A percentile compares a stretch with the other conserved stretches of the same genome.
Evolutionary conservation across 2,329 filamentous ascomycete genomes (phyloP).

Genomic region (Sarocladium oryzae): DNA sequence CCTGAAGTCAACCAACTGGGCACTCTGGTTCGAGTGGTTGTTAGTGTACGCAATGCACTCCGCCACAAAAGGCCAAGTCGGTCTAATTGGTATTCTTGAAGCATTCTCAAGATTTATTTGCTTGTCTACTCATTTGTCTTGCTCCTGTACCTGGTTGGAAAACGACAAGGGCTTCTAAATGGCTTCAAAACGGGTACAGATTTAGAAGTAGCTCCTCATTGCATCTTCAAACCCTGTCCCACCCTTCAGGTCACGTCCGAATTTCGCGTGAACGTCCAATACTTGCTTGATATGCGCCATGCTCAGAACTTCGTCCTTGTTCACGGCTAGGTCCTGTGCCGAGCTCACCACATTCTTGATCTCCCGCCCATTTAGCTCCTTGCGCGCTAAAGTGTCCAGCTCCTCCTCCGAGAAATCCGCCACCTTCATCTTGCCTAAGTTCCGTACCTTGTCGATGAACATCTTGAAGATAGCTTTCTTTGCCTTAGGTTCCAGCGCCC

Average conservation of each 20-base stretch:
- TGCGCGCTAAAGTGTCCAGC: slow-evolving; percentile 57
- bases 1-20: not conserved
- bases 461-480: slow-evolving; percentile 77
- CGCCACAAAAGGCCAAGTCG: not conserved
- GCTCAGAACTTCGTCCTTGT: slow-evolving; percentile 62
- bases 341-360: slow-evolving; percentile 87
- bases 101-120: too few species aligned
- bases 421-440: slow-evolving; percentile 54
- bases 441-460: slow-evolving; percentile 68
- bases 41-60: not conserved
- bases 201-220: slow-evolving; percentile 70
- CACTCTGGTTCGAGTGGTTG: not conserved
- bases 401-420: slow-evolving; percentile 62
- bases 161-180: too few species aligned
- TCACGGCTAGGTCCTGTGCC: slow-evolving; percentile 74
- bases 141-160: too few species aligned
- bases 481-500: slow-evolving; percentile 63
- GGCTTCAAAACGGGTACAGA: too few species aligned
- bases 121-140: too few species aligned
- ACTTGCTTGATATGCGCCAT: slow-evolving; percentile 79
- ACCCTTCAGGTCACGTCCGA: slow-evolving; percentile 77
- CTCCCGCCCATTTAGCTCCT: slow-evolving; percentile 57
- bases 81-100: too few species aligned
- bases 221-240: slow-evolving; percentile 75
- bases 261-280: slow-evolving; percentile 76